These are phyloP conservation scores for Ceratobasidium sp. DNA, from an alignment of 1,284 basidiomycete species.

Conservation along the genomic window DNA sequence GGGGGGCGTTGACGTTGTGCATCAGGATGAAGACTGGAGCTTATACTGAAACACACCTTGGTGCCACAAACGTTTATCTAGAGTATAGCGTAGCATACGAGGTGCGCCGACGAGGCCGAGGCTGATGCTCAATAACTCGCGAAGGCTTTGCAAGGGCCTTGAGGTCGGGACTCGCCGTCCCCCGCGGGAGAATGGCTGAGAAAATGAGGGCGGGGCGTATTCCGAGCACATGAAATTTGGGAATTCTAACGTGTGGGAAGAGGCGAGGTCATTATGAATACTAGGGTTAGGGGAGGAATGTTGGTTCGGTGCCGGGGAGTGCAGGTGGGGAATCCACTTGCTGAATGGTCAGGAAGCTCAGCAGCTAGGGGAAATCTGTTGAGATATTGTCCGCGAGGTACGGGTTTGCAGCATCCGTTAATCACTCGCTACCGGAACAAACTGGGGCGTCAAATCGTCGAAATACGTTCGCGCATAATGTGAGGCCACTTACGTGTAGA, in stretches of 20 bases:
- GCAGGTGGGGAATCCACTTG: too few relatives aligned
- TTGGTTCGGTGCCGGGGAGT: too few relatives aligned
- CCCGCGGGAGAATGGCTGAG: neutral
- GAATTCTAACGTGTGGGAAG: neutral
- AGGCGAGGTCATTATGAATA: neutral
- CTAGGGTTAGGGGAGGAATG: neutral
- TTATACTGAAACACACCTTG: neutral
- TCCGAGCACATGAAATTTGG: neutral
- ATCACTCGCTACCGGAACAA: slow-evolving; percentile 10
- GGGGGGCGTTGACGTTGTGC: neutral
- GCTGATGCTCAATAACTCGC: neutral
- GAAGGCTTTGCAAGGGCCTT: neutral
- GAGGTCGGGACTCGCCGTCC: neutral
- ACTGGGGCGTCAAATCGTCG: neutral
- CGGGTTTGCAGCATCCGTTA: slow-evolving; percentile 5
- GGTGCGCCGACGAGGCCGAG: neutral
- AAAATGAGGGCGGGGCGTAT: neutral
- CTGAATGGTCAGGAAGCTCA: too few relatives aligned
- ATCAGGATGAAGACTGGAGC: neutral
- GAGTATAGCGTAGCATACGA: neutral
- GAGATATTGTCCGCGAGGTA: neutral
- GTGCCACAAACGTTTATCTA: neutral
- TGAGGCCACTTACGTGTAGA: neutral
- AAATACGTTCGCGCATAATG: neutral
- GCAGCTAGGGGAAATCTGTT: too few relatives aligned